These are phyloP conservation scores for Colletotrichum nymphaeae DNA, from an alignment of 2,329 filamentous ascomycete species.

Conservation along the genomic window DNA sequence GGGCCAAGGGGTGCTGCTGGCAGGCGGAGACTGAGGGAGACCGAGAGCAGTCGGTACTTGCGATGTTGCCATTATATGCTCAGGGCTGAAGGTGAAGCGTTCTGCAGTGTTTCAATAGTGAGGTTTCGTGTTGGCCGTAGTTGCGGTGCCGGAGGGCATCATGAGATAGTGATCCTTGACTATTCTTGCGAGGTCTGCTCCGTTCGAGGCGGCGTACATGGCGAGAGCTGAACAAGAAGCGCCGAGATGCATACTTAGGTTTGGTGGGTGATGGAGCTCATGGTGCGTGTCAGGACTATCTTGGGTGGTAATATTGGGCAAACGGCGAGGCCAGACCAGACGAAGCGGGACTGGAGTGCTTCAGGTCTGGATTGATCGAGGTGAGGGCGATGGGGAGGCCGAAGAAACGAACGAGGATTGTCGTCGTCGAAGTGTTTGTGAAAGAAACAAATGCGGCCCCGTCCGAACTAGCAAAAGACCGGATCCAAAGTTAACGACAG, in stretches of 20 bases:
- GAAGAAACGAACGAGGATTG: not conserved
- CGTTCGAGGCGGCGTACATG: not conserved
- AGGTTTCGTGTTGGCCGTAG: not conserved
- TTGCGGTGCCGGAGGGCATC: not conserved
- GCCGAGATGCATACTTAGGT: conserved; percentile 8
- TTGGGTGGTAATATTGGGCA: conserved; percentile 20
- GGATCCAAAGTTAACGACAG: conserved; percentile 1
- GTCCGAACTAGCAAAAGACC: conserved; percentile 2
- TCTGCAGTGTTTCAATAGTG: conserved; percentile 32
- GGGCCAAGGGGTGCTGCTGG: not conserved
- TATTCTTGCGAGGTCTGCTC: not conserved
- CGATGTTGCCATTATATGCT: conserved; percentile 4
- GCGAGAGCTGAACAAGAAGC: conserved; percentile 11
- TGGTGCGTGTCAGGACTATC: too few relatives aligned
- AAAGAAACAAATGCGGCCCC: conserved; percentile 7
- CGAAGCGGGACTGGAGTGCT: conserved; percentile 10
- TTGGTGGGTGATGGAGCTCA: not conserved
- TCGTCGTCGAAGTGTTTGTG: not conserved
- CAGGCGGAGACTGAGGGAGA: not conserved
- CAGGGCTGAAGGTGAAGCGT: conserved; percentile 16
- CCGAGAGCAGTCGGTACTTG: not conserved
- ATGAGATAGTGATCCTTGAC: not conserved
- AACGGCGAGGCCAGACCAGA: conserved; percentile 13
- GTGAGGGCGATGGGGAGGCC: conserved; percentile 3
- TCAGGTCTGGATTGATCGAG: conserved; percentile 5